Conservation (phyloP, 2,329 filamentous ascomycete genomes). For the Colletotrichum musae region DNA sequence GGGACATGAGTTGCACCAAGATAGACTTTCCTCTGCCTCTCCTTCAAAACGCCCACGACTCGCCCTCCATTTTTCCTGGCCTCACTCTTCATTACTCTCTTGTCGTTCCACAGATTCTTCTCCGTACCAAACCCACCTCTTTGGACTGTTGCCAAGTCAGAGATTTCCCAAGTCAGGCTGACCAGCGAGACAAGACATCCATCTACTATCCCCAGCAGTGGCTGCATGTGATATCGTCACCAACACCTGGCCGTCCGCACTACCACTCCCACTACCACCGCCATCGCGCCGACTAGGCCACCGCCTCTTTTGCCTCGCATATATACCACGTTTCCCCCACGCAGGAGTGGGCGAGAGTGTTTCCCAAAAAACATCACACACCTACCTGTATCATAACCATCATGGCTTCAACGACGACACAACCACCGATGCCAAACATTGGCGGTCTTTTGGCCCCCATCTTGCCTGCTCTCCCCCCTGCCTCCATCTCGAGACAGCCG, state of each 20-base stretch:
- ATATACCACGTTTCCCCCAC: constrained; percentile 18
- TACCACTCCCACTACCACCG: constrained; percentile 27
- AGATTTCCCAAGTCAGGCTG: constrained; percentile 31
- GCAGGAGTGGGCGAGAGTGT: constrained; percentile 3
- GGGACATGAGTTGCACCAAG: constrained; percentile 2
- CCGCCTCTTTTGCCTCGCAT: constrained; percentile 21
- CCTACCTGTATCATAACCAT: constrained; percentile 25
- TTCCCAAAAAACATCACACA: not conserved
- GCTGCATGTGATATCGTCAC: constrained; percentile 39
- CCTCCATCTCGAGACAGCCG: constrained; percentile 70
- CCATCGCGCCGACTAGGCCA: constrained; percentile 14
- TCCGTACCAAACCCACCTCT: not conserved
- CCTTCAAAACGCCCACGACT: constrained; percentile 24
- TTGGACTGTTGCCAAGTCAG: constrained; percentile 24
- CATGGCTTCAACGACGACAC: constrained; percentile 47
- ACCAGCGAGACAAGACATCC: constrained; percentile 23
- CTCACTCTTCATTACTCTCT: not conserved
- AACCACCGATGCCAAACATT: constrained; percentile 51
- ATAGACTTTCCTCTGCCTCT: constrained; percentile 26
- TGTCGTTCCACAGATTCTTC: not conserved
- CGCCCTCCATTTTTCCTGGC: not conserved
- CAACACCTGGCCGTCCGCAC: constrained; percentile 24
- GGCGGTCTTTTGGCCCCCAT: constrained; percentile 68
- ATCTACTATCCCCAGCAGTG: constrained; percentile 27
- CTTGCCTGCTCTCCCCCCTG: constrained; percentile 72